Conservation (phyloP, 2,329 filamentous ascomycete species). For the Aureobasidium sp. region DNA sequence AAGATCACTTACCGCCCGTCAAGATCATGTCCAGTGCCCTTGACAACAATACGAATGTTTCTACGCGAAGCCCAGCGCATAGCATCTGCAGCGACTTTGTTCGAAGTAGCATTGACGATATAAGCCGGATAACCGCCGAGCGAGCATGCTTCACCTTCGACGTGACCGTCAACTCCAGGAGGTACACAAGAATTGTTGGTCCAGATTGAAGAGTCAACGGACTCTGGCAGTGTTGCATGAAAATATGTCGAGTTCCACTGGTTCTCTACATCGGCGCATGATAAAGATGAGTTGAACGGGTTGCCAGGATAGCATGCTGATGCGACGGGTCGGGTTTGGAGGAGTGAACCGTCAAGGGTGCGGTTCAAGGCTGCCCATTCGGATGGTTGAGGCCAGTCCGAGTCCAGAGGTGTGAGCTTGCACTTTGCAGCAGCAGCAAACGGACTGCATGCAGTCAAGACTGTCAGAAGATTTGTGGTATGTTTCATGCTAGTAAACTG, state of each 20-base stretch:
- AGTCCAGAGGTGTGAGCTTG: not conserved
- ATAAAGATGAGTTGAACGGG: not conserved
- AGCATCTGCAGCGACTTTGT: not conserved
- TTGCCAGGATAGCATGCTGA: not conserved
- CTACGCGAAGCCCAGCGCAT: not conserved
- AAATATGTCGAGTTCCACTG: slow-evolving; percentile 2
- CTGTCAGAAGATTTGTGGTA: not conserved
- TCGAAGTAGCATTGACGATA: not conserved
- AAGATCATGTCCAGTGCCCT: slow-evolving; percentile 1
- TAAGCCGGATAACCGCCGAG: not conserved
- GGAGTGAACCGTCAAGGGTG: not conserved
- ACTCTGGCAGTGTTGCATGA: not conserved
- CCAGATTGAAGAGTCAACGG: not conserved
- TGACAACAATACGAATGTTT: not conserved
- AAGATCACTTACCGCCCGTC: not conserved
- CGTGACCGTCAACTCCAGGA: not conserved
- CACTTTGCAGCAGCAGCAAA: not conserved
- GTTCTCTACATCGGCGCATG: not conserved
- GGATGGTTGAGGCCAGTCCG: not conserved
- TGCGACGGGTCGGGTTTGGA: not conserved
- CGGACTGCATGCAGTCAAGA: not conserved
- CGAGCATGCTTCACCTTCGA: not conserved
- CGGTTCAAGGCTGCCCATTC: not conserved
- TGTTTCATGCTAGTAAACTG: not conserved
- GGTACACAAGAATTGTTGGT: slow-evolving; percentile 1